Evolutionary conservation across 23 red algal genomes (phyloP).

Genomic region (Chondrus crispus): DNA sequence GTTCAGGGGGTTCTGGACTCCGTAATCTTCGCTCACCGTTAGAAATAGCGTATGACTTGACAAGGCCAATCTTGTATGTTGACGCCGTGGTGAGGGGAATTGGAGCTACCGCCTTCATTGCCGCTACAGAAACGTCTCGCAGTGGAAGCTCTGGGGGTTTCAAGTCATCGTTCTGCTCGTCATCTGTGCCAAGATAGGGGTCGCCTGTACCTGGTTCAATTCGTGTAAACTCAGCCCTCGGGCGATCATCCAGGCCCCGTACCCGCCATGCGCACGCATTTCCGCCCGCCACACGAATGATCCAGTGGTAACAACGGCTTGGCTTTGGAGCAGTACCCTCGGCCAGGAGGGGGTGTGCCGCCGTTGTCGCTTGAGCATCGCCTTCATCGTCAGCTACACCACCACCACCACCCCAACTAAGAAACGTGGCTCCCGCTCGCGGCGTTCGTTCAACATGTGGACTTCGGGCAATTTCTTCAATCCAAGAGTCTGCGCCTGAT

Average conservation of each 20-base stretch:
- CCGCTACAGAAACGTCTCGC: conserved; percentile 24
- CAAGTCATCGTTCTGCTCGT: conserved; percentile 6
- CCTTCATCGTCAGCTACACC: conserved; percentile 76
- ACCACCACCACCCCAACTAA: conserved; percentile 77
- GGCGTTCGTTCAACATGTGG: conserved; percentile 71
- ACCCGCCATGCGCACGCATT: conserved; percentile 55
- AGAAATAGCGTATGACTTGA: conserved; percentile 74
- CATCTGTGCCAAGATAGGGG: conserved; percentile 14
- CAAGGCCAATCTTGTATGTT: conserved; percentile 42
- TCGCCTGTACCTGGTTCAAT: conserved; percentile 61
- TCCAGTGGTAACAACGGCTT: conserved; percentile 58
- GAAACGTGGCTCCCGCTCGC: conserved; percentile 54
- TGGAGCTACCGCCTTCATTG: conserved; percentile 49
- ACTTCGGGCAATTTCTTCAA: conserved; percentile 68
- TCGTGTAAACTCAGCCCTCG: conserved; percentile 65
- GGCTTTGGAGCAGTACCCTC: conserved; percentile 54
- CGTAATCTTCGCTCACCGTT: conserved; percentile 77
- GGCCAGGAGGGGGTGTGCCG: conserved; percentile 20
- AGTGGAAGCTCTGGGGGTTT: conserved; percentile 5
- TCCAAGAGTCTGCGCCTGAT: conserved; percentile 49
- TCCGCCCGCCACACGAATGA: conserved; percentile 45
- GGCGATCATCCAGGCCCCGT: conserved; percentile 77
- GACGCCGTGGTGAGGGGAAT: conserved; percentile 61
- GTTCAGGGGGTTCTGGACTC: conserved; percentile 74
- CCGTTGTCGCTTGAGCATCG: conserved; percentile 63